Conservation (phyloP, 441 rosid species). For the Erodium texanum region DNA sequence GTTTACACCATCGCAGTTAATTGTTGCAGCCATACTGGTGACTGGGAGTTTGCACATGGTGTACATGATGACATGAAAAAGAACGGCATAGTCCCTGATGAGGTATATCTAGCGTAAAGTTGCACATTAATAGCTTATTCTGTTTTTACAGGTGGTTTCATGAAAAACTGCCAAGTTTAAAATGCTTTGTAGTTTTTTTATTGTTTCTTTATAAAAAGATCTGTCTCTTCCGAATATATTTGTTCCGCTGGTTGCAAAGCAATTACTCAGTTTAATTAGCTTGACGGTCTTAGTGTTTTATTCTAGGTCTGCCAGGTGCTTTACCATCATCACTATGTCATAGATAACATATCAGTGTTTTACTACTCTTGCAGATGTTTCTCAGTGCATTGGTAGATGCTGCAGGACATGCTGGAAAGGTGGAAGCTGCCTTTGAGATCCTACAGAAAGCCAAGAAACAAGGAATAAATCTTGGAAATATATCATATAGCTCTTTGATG, state of each 20-base stretch:
- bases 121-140: too few relatives aligned
- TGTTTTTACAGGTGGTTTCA: not conserved
- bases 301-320: conserved; percentile 16
- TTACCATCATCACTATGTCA: too few relatives aligned
- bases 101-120: conserved; percentile 41
- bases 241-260: conserved; percentile 1
- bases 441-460: conserved; percentile 50
- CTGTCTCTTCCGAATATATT: conserved; percentile 3
- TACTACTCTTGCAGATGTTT: conserved; percentile 50
- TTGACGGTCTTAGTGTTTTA: not conserved
- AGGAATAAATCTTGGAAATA: conserved; percentile 53
- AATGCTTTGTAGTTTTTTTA: not conserved
- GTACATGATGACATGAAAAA: conserved; percentile 68
- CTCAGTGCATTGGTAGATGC: conserved; percentile 78
- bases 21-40: conserved; percentile 75
- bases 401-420: conserved; percentile 75
- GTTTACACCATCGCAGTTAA: conserved; percentile 78
- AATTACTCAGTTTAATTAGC: not conserved
- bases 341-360: conserved; percentile 6
- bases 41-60: conserved; percentile 66
- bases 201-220: not conserved
- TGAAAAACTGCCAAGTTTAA: not conserved
- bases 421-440: conserved; percentile 69
- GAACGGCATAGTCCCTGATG: conserved; percentile 70
- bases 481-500: conserved; percentile 90